phyloP scores from a whole-genome alignment of 2,329 filamentous ascomycete genomes.

The Pseudogymnoascus sp. region DNA sequence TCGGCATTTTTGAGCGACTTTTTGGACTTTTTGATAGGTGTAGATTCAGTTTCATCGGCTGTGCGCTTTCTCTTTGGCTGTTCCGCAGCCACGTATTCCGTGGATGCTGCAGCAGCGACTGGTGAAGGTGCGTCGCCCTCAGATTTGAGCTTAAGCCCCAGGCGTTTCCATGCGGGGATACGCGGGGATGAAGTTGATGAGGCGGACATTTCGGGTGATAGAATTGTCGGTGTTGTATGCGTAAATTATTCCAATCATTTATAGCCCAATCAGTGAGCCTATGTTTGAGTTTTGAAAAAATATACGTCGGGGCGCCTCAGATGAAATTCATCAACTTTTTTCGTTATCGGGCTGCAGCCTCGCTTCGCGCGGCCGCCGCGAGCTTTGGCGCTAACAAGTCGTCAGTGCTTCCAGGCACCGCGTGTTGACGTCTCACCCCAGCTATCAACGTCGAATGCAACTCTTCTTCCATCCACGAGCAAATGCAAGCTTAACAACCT shows the following conservation, averaged over 20 bases:
- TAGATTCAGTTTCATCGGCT: constrained; percentile 16
- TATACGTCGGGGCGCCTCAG: neutral
- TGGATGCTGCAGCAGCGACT: constrained; percentile 18
- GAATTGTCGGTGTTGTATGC: constrained; percentile 1
- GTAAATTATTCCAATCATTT: constrained; percentile 4
- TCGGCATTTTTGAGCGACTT: constrained; percentile 14
- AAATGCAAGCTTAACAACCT: constrained; percentile 2
- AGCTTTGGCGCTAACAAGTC: constrained; percentile 11
- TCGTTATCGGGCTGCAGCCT: constrained; percentile 11
- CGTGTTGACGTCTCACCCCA: constrained; percentile 12
- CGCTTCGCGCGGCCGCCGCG: constrained; percentile 11
- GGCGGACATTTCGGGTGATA: constrained; percentile 9
- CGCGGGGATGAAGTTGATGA: constrained; percentile 17
- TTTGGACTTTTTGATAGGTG: constrained; percentile 24
- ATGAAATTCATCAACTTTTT: constrained; percentile 10
- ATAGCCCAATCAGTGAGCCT: constrained; percentile 5
- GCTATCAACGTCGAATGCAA: constrained; percentile 8
- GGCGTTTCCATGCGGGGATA: constrained; percentile 50
- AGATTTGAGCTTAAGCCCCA: constrained; percentile 51
- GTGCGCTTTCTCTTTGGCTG: constrained; percentile 20
- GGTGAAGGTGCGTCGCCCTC: constrained; percentile 30
- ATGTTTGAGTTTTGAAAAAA: constrained; percentile 8
- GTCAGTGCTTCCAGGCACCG: constrained; percentile 10
- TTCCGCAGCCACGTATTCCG: constrained; percentile 14
- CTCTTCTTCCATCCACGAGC: neutral